These are phyloP conservation scores for Elaeis oleifera DNA, from an alignment of 202 grass and related monocot species.

Conservation along the genomic window DNA sequence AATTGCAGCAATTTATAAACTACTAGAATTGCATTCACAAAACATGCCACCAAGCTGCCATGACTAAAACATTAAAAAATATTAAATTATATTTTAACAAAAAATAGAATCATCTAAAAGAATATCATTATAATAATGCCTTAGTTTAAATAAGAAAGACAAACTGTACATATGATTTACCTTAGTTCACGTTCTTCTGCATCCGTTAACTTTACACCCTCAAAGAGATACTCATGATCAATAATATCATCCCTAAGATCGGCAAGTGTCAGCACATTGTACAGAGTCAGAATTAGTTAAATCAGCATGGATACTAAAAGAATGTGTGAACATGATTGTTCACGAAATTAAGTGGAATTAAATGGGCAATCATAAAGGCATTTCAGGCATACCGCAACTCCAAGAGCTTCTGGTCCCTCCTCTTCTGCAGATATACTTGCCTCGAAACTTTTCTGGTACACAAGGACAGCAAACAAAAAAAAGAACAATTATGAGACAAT, in stretches of 20 bases:
- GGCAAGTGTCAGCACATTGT: background rate
- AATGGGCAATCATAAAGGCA: too few species aligned
- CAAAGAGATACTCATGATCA: conserved; percentile 86
- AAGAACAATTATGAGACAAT: conserved; percentile 13
- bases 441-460: conserved; percentile 73
- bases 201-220: conserved; percentile 69
- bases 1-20: too few species aligned
- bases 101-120: too few species aligned
- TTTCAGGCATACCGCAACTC: conserved; percentile 63
- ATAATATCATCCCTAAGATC: conserved; percentile 75
- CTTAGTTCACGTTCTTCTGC: conserved; percentile 73
- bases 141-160: too few species aligned
- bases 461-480: conserved; percentile 7
- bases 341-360: too few species aligned
- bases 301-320: too few species aligned
- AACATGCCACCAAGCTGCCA: too few species aligned
- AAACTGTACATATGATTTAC: conserved; percentile 16
- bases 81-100: too few species aligned
- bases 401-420: conserved; percentile 86
- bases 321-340: too few species aligned
- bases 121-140: too few species aligned
- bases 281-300: conserved; percentile 1
- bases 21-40: too few species aligned
- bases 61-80: too few species aligned
- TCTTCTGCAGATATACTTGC: conserved; percentile 75